Evolutionary conservation across 768 basidiomycete genomes (phyloP), one percentile per base, ranked within the genome.

Genomic region (Boletus subcaerulescens): DNA sequence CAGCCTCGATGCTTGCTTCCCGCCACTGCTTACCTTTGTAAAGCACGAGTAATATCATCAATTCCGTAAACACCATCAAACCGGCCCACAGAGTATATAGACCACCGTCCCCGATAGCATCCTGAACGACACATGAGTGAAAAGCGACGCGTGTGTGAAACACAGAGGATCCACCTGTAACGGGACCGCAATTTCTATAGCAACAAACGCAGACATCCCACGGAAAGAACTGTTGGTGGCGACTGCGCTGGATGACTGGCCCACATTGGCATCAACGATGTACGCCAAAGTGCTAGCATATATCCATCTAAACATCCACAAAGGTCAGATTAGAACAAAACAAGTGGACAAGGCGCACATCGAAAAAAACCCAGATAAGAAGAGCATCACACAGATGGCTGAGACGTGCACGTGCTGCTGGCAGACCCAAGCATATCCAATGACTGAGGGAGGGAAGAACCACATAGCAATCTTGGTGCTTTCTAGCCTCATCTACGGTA

Each of bases 211-310:
- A 18, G 74, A 73, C 1, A 77, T 15, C 0, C 93, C 91, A 29
- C 93, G 81, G 68, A 89, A 87, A 20, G 80, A 80, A 45, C 86
- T 86, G 68, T 95, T 95, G 33, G 80, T 73, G 0, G 93, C 91
- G 9, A 84, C 81, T 0, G 89, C 91, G 2, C 83, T 84, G 0
- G 90, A 87, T 0, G 90, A 90, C 15, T 85, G 80, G 7, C 93
- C 93, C 3, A 77, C 76, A 61, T 95, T 97, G 10, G 91, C 84
- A 65, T 97, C 93, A 3, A 94, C 91, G 33, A 95, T 81, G 65
- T 93, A 95, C 0, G 93, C 86, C 32, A 97, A 73, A 0, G 88
- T 86, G 42, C 83, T 85, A 1, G 85, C 73, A 66, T 89, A 89
- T 47, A 85, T 82, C 70, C 77, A 77, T 65, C 80, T 83, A 14